These are phyloP conservation scores for Suillus lakei DNA, from an alignment of 768 basidiomycete genomes.

Conservation along the genomic window DNA sequence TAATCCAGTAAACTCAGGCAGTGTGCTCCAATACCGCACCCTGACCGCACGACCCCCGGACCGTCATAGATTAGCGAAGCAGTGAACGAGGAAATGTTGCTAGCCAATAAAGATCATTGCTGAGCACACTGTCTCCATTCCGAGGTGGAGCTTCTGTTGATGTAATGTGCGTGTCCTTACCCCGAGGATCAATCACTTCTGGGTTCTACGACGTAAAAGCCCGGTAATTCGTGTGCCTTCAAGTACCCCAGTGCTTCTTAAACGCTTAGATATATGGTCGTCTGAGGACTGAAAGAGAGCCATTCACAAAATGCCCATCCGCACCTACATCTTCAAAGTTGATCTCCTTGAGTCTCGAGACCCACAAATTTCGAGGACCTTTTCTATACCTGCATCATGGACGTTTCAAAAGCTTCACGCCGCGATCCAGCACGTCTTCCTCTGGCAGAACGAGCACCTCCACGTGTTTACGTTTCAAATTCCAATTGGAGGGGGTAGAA, in stretches of 20 bases:
- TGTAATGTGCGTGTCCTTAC: constrained; percentile 2
- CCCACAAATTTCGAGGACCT: constrained; percentile 24
- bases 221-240: background rate
- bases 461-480: constrained; percentile 24
- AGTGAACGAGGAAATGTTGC: constrained; percentile 5
- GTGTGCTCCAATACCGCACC: constrained; percentile 3
- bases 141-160: constrained; percentile 3
- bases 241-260: background rate
- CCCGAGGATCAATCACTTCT: constrained; percentile 2
- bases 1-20: constrained; percentile 15
- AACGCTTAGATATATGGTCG: background rate
- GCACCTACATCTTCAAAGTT: constrained; percentile 24
- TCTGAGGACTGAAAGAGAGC: background rate
- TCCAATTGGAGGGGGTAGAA: constrained; percentile 4
- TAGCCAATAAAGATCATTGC: constrained; percentile 3
- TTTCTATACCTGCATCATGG: constrained; percentile 26
- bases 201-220: constrained; percentile 6
- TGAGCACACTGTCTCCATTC: constrained; percentile 4
- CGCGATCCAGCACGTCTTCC: constrained; percentile 25
- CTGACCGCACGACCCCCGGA: constrained; percentile 6
- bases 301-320: constrained; percentile 14
- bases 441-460: constrained; percentile 24
- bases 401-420: constrained; percentile 26
- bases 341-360: constrained; percentile 22
- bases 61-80: constrained; percentile 1